Percentiles rank a stretch among this genome's conserved stretches.
Evolutionary conservation across 176 grass and related monocot species (phyloP).

Genomic region (Chrysopogon serrulatus): DNA sequence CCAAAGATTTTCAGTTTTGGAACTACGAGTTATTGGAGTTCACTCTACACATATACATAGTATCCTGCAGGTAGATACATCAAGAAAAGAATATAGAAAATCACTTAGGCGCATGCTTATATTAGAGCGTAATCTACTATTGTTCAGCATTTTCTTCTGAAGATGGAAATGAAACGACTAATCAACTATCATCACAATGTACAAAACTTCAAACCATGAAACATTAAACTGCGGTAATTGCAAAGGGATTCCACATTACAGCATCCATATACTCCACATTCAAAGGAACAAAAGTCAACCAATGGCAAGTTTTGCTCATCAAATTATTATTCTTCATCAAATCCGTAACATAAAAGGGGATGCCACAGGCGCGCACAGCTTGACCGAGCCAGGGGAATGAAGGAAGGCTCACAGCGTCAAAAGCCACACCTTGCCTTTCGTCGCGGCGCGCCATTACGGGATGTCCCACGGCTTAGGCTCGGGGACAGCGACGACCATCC

Average conservation of each 20-base stretch:
- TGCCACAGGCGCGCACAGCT: neutral
- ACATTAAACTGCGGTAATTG: slow-evolving; percentile 3
- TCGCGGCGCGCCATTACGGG: slow-evolving; percentile 44
- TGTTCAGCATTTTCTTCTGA: neutral
- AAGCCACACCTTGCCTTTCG: neutral
- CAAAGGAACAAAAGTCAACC: slow-evolving; percentile 17
- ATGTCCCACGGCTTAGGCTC: slow-evolving; percentile 95
- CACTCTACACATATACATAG: neutral
- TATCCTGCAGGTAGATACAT: neutral
- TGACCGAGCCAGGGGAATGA: neutral
- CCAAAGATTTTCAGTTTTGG: neutral
- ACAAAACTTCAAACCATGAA: slow-evolving; percentile 1
- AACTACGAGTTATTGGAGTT: neutral
- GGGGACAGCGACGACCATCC: slow-evolving; percentile 87
- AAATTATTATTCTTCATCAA: slow-evolving; percentile 46
- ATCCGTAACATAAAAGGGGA: slow-evolving; percentile 21
- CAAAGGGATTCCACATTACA: slow-evolving; percentile 49
- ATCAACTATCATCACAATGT: neutral
- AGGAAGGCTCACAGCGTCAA: slow-evolving; percentile 11
- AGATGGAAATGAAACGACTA: neutral
- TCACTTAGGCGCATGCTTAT: neutral
- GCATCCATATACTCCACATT: slow-evolving; percentile 27
- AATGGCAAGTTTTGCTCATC: slow-evolving; percentile 36
- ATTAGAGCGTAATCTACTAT: neutral
- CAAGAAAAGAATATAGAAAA: neutral